Conservation (phyloP, 768 basidiomycete genomes). For the Amanita molliuscula region DNA sequence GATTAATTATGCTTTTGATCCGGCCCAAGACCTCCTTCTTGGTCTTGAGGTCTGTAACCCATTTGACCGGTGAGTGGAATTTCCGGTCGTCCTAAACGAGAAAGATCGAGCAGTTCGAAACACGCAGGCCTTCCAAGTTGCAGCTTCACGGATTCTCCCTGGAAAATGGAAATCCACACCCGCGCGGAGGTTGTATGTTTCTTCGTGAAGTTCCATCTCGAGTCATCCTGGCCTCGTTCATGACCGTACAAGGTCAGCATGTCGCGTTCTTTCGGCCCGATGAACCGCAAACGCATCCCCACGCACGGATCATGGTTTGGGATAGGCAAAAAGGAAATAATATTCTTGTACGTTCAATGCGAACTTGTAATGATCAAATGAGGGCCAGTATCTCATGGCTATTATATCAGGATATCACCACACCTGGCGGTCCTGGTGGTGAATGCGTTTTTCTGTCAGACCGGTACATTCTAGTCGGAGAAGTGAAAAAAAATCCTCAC, state of each 20-base stretch:
- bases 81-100: no score
- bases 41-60: background rate
- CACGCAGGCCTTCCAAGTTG: background rate
- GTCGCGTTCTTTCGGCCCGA: constrained; percentile 21
- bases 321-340: constrained; percentile 42
- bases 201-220: constrained; percentile 14
- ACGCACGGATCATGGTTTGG: constrained; percentile 38
- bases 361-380: no score
- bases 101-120: background rate
- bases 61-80: background rate
- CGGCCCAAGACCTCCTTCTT: background rate
- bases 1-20: background rate
- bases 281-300: background rate
- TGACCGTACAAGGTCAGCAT: constrained; percentile 38
- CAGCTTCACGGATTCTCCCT: constrained; percentile 30
- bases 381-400: background rate
- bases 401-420: background rate
- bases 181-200: constrained; percentile 26
- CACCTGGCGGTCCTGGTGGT: background rate
- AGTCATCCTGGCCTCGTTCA: constrained; percentile 17
- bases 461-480: background rate
- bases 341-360: background rate
- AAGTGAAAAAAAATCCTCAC: background rate
- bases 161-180: constrained; percentile 35
- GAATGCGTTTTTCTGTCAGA: background rate